Base-by-base conservation (phyloP, 2,329 filamentous ascomycete species). In the Trichoderma endophyticum region DNA sequence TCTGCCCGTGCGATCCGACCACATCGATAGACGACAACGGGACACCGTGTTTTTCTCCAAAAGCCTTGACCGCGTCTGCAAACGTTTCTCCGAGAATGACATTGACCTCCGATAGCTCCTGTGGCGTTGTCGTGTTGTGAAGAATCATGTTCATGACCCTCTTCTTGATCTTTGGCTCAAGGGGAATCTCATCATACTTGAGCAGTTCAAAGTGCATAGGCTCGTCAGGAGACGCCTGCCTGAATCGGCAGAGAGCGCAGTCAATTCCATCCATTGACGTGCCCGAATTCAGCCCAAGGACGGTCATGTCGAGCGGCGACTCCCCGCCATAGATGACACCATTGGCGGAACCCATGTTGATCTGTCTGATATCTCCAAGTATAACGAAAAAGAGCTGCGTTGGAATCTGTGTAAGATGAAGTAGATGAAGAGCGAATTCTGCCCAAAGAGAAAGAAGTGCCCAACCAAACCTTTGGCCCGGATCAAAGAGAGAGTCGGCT, bases 1-100 rank as follows among this genome's bases (percentile, higher is more conserved):
- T 89, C 78, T 89, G 87, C 15, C 87, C 87, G 74, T 90, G 87
- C 3, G 86, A 88, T 28, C 87, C 87, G 48, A 90, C 83, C 26
- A 83, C 83, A 74, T 90, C 87, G 72, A 90, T 84, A 8, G 81
- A 81, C 18, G 80, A 77, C 24, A 85, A 78, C 12, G 83, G 75
- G 56, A 88, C 78, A 26, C 79, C 74, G 61, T 86, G 77, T 62
- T 83, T 81, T 21, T 80, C 75, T 75, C 82, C 86, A 75, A 90
- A 90, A 32, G 82, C 76, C 43, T 84, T 80, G 54, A 85, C 86
- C 1, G 87, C 86, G 0, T 79, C 79, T 1, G 88, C 85, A 76
- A 90, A 89, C 8, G 85, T 84, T 76, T 88, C 85, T 9, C 88
- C 88, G 5, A 90, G 82, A 28, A 86, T 80, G 15, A 88, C 84